phyloP scores from a whole-genome alignment of 768 basidiomycete species.

The Russula sp. region DNA sequence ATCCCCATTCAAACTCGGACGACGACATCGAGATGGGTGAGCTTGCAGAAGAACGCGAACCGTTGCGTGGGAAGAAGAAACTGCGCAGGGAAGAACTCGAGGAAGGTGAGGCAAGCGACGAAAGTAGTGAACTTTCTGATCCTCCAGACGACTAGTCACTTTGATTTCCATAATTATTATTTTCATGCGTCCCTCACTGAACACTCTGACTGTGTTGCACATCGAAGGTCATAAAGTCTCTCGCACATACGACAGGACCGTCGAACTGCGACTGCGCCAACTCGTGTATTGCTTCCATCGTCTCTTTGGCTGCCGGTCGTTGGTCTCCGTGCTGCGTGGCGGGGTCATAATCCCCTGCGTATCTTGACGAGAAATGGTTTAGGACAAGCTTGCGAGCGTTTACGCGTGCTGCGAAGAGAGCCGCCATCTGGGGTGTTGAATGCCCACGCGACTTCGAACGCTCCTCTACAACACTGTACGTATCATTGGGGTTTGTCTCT shows the following conservation, averaged over 20 bases:
- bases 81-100: conserved; percentile 61
- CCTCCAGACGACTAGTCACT: conserved; percentile 48
- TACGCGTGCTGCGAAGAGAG: conserved; percentile 62
- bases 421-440: conserved; percentile 90
- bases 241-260: conserved; percentile 58
- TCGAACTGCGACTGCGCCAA: conserved; percentile 50
- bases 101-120: conserved; percentile 81
- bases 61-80: conserved; percentile 44
- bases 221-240: conserved; percentile 68
- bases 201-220: conserved; percentile 32
- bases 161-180: background rate
- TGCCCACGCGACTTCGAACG: conserved; percentile 74
- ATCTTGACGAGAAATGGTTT: conserved; percentile 83
- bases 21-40: conserved; percentile 93
- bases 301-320: conserved; percentile 30
- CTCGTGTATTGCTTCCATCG: conserved; percentile 57
- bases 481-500: conserved; percentile 51
- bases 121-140: conserved; percentile 70
- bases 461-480: conserved; percentile 50
- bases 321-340: conserved; percentile 31
- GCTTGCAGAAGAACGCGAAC: conserved; percentile 63
- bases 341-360: conserved; percentile 56
- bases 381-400: conserved; percentile 56
- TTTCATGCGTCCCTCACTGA: conserved; percentile 9
- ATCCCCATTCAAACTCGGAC: conserved; percentile 23